Evolutionary conservation across 305 asterid genomes (phyloP).

Genomic region (Plantago rigida): DNA sequence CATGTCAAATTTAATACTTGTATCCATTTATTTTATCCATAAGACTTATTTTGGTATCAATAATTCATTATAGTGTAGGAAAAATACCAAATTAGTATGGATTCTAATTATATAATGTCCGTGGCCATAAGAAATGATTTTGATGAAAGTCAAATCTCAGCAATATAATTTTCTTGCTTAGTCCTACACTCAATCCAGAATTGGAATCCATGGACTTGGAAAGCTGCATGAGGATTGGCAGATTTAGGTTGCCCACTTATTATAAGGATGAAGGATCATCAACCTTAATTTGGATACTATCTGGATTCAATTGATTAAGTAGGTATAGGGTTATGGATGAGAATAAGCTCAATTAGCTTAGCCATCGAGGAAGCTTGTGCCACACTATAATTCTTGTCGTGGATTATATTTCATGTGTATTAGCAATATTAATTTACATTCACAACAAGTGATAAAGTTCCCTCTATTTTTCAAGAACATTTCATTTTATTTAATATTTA

Average conservation of each 20-base stretch:
- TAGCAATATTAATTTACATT: too few relatives aligned
- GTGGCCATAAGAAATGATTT: too few relatives aligned
- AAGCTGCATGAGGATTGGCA: slow-evolving; percentile 1
- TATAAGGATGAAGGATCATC: neutral
- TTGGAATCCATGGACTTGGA: neutral
- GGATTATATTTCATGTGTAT: too few relatives aligned
- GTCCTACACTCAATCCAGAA: slow-evolving; percentile 2
- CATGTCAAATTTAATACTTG: too few relatives aligned
- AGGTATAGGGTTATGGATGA: neutral
- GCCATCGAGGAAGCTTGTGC: neutral
- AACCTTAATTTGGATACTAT: neutral
- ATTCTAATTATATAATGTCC: too few relatives aligned
- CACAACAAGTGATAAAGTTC: too few relatives aligned
- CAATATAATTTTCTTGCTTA: neutral
- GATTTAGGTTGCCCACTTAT: slow-evolving; percentile 6
- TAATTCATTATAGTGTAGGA: too few relatives aligned
- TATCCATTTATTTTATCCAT: too few relatives aligned
- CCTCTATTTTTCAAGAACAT: too few relatives aligned
- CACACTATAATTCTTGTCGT: neutral
- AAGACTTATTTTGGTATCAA: too few relatives aligned
- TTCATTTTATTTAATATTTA: too few relatives aligned
- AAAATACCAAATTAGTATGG: too few relatives aligned
- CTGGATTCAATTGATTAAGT: neutral
- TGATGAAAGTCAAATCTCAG: neutral
- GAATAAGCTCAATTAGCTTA: neutral